Percentiles rank a stretch among this genome's conserved stretches.
These are phyloP conservation scores for Crotalaria pallida DNA, from an alignment of 306 rosid genomes.

Conservation along the genomic window DNA sequence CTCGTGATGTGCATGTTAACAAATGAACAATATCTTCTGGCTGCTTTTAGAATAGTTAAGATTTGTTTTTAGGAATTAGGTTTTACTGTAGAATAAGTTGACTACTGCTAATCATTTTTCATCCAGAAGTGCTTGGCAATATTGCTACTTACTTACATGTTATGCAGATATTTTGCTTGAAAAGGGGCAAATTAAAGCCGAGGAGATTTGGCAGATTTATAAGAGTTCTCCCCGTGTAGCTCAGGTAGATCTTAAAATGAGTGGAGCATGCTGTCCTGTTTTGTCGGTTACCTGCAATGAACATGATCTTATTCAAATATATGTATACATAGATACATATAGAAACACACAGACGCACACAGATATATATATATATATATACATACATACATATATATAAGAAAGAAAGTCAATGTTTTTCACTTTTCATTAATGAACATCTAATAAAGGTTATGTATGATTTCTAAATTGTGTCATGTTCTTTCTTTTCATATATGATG, in stretches of 20 bases:
- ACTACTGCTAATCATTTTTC: not conserved
- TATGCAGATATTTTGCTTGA: constrained; percentile 86
- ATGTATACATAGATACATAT: not conserved
- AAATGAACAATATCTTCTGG: constrained; percentile 4
- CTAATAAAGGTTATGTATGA: not conserved
- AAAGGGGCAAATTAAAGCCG: constrained; percentile 67
- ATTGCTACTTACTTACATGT: constrained; percentile 22
- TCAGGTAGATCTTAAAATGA: constrained; percentile 53
- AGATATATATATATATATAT: not conserved
- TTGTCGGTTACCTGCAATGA: not conserved
- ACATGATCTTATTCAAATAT: not conserved
- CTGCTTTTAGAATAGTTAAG: constrained; percentile 12
- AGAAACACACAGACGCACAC: too few relatives aligned
- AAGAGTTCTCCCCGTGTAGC: constrained; percentile 53
- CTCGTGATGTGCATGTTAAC: constrained; percentile 21
- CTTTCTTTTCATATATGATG: not conserved
- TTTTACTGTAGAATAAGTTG: constrained; percentile 1
- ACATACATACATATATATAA: not conserved
- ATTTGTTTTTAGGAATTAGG: not conserved
- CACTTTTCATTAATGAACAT: not conserved
- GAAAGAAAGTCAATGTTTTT: not conserved
- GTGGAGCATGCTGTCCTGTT: constrained; percentile 15
- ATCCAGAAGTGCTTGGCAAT: not conserved
- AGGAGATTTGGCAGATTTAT: constrained; percentile 80
- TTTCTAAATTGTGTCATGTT: not conserved